Conservation (phyloP, 2,329 filamentous ascomycete species). For the Metarhizium anisopliae region DNA sequence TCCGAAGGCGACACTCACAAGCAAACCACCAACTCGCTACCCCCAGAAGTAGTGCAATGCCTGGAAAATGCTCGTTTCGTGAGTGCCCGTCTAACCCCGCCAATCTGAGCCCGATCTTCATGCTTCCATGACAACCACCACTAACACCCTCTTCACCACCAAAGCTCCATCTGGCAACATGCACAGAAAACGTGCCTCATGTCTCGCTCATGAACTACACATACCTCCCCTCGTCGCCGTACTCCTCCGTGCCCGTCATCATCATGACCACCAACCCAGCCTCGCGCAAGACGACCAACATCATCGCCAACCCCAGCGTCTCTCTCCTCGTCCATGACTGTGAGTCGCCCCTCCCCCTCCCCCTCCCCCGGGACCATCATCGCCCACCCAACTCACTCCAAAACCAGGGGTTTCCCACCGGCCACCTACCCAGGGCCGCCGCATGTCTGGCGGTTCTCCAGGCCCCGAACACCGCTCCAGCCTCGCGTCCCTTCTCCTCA, state of each 20-base stretch:
- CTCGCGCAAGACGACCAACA: slow-evolving; percentile 73
- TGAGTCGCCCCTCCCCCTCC: slow-evolving; percentile 17
- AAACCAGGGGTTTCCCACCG: slow-evolving; percentile 75
- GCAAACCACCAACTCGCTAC: slow-evolving; percentile 60
- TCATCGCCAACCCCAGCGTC: slow-evolving; percentile 76
- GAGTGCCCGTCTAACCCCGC: slow-evolving; percentile 23
- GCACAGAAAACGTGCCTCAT: slow-evolving; percentile 72
- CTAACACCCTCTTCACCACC: not conserved
- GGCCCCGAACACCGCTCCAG: slow-evolving; percentile 59
- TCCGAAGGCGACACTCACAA: slow-evolving; percentile 67
- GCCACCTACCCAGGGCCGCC: slow-evolving; percentile 61
- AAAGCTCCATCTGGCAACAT: slow-evolving; percentile 92
- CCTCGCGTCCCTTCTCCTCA: slow-evolving; percentile 74
- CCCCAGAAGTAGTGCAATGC: slow-evolving; percentile 78
- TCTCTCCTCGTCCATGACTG: slow-evolving; percentile 95
- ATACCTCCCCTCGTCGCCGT: slow-evolving; percentile 74
- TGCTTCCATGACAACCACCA: not conserved
- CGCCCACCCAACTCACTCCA: not conserved
- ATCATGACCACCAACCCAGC: slow-evolving; percentile 85
- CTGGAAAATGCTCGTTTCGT: slow-evolving; percentile 94
- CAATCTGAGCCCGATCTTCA: not conserved
- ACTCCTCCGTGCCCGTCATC: slow-evolving; percentile 66
- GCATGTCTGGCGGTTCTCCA: slow-evolving; percentile 53
- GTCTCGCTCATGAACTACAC: slow-evolving; percentile 99
- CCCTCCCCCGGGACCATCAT: too few species aligned